A percentile compares a stretch with the other conserved stretches of the same genome.
Conservation (phyloP, 179 eudicot species). For the Kewa caespitosa region DNA sequence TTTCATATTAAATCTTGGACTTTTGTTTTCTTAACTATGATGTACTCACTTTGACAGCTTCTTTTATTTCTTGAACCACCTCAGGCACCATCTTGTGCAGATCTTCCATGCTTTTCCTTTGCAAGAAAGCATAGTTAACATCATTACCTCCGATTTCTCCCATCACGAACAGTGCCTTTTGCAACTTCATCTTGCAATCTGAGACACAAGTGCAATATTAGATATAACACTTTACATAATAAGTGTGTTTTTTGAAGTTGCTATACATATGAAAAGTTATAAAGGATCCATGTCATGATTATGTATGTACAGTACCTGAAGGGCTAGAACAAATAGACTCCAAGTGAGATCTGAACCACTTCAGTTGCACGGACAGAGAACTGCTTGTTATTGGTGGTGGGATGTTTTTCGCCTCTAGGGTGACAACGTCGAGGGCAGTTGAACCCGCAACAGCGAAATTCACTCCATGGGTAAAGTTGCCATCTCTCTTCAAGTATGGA, state of each 20-base stretch:
- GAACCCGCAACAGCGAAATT: conserved; percentile 13
- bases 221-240: too few relatives aligned
- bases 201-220: neutral
- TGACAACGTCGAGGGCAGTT: neutral
- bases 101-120: neutral
- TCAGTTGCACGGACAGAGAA: conserved; percentile 12
- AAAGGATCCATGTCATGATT: neutral
- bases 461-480: conserved; percentile 7
- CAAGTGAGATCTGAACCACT: conserved; percentile 10
- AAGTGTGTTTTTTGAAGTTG: neutral
- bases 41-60: neutral
- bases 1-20: neutral
- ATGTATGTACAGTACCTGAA: conserved; percentile 13
- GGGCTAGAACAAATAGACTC: neutral
- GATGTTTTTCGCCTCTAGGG: neutral
- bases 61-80: conserved; percentile 8
- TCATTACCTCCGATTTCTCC: conserved; percentile 17
- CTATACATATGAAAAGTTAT: neutral
- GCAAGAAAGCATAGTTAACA: neutral
- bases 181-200: conserved; percentile 10
- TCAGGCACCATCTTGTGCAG: neutral
- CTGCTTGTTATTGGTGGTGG: neutral
- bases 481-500: conserved; percentile 6
- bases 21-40: neutral
- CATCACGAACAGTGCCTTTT: conserved; percentile 2